Evolutionary conservation across 2,329 filamentous ascomycete genomes (phyloP), one percentile per base, ranked within the genome.

Genomic region (Cordyceps sp.): DNA sequence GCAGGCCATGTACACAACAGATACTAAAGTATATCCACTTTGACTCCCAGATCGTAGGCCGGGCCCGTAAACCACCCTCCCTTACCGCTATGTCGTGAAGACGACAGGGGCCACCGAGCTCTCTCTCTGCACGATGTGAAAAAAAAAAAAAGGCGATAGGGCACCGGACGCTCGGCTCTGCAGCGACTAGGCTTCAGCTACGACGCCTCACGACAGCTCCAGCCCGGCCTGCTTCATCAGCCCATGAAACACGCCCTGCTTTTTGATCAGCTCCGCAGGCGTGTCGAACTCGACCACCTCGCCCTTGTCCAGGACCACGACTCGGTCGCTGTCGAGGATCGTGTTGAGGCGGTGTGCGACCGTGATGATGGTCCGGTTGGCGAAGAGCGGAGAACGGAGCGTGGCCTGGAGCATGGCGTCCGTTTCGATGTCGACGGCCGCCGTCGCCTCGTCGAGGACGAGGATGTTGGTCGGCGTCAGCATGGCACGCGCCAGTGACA

Each of bases 321-420:
- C 90, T 31, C 86, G 74, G 58, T 98, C 88, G 38, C 68, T 73
- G 52, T 79, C 74, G 20, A 98, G 68, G 46, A 98, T 96, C 10
- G 90, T 98, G 60, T 96, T 96, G 61, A 98, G 93, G 34, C 90
- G 78, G 61, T 98, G 90, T 18, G 90, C 90, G 47, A 98, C 93
- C 1, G 90, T 98, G 55, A 98, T 93, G 55, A 98, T 96, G 24
- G 90, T 98, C 33, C 84, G 75, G 55, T 94, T 84, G 38, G 77
- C 69, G 59, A 98, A 98, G 13, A 77, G 53, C 16, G 70, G 66
- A 23, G 68, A 69, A 22, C 73, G 66, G 34, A 78, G 59, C 18
- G 74, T 78, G 30, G 57, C 56, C 57, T 79, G 74, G 33, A 79
- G 58, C 58, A 77, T 60, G 33, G 70, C 70, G 47, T 79, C 74